Evolutionary conservation across 352 stramenopile genomes (phyloP).

Genomic region (Plasmopara halstedii): DNA sequence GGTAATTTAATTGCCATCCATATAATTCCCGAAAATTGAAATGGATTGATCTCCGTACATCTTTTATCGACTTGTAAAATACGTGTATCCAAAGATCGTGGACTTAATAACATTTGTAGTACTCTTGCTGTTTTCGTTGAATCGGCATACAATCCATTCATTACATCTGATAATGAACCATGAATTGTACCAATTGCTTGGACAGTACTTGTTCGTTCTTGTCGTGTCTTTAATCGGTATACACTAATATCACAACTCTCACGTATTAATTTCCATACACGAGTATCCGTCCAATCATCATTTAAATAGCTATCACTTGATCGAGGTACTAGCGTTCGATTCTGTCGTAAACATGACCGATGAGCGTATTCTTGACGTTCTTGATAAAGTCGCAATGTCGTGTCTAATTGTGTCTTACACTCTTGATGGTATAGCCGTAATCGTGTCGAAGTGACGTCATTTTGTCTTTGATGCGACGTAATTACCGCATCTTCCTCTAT

Average conservation of each 20-base stretch:
- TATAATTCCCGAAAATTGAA: conserved; percentile 68
- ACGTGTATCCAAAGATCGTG: conserved; percentile 41
- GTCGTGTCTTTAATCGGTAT: conserved; percentile 36
- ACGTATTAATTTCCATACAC: conserved; percentile 60
- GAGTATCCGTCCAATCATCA: conserved; percentile 2
- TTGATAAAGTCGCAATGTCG: conserved; percentile 37
- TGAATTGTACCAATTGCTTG: conserved; percentile 56
- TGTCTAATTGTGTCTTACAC: conserved; percentile 34
- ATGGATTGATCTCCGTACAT: conserved; percentile 44
- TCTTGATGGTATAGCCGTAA: conserved; percentile 43
- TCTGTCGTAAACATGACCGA: conserved; percentile 5
- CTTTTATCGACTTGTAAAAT: conserved; percentile 66
- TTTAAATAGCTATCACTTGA: conserved; percentile 2
- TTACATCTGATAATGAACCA: conserved; percentile 55
- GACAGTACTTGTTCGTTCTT: conserved; percentile 38
- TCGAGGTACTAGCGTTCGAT: conserved; percentile 8
- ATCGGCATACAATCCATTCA: conserved; percentile 74
- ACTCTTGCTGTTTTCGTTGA: conserved; percentile 58
- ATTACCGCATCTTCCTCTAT: conserved; percentile 24
- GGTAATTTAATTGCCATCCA: conserved; percentile 55
- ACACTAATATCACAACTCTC: conserved; percentile 58
- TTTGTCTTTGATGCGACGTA: conserved; percentile 13
- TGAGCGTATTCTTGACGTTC: conserved; percentile 37
- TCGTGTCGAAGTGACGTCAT: conserved; percentile 33
- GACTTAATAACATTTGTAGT: conserved; percentile 52